Conservation (phyloP, 495 filamentous ascomycete species). For the Aspergillus taichungensis region DNA sequence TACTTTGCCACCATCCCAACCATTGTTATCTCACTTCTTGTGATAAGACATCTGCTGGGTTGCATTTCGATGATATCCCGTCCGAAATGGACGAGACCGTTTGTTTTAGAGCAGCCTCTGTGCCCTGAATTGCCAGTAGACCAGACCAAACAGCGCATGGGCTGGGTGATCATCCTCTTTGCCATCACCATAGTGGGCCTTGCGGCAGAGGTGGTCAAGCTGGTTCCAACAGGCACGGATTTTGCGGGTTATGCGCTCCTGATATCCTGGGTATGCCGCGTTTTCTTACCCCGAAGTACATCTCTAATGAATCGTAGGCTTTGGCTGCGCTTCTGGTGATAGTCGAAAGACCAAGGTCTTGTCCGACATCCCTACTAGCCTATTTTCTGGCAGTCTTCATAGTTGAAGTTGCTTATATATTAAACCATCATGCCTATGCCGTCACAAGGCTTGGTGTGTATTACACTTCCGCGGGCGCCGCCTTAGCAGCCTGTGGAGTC, state of each 20-base stretch:
- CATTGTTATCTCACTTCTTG: slow-evolving; percentile 28
- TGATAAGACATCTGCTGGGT: slow-evolving; percentile 26
- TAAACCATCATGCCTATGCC: slow-evolving; percentile 14
- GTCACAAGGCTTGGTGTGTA: slow-evolving; percentile 27
- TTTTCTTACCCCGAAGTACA: neutral
- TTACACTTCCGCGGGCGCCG: slow-evolving; percentile 32
- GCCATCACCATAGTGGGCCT: slow-evolving; percentile 32
- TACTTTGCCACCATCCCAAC: slow-evolving; percentile 41
- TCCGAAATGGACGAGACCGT: slow-evolving; percentile 43
- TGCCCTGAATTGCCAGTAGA: slow-evolving; percentile 19
- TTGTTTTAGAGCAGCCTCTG: slow-evolving; percentile 35
- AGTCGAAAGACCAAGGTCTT: slow-evolving; percentile 40
- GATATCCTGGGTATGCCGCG: slow-evolving; percentile 39
- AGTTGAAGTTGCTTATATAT: slow-evolving; percentile 29
- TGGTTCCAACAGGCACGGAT: slow-evolving; percentile 22
- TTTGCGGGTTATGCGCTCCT: slow-evolving; percentile 21
- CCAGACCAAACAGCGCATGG: slow-evolving; percentile 16
- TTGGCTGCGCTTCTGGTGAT: slow-evolving; percentile 34
- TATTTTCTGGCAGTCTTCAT: slow-evolving; percentile 29
- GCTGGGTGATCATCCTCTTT: slow-evolving; percentile 32
- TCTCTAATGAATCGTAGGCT: slow-evolving; percentile 23
- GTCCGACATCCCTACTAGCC: slow-evolving; percentile 25
- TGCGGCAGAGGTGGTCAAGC: slow-evolving; percentile 28
- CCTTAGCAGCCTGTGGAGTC: slow-evolving; percentile 34
- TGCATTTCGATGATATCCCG: slow-evolving; percentile 18